Evolutionary conservation across 1,284 basidiomycete genomes (phyloP), one percentile per base, ranked within the genome.

Genomic region (Rhizoctonia solani): DNA sequence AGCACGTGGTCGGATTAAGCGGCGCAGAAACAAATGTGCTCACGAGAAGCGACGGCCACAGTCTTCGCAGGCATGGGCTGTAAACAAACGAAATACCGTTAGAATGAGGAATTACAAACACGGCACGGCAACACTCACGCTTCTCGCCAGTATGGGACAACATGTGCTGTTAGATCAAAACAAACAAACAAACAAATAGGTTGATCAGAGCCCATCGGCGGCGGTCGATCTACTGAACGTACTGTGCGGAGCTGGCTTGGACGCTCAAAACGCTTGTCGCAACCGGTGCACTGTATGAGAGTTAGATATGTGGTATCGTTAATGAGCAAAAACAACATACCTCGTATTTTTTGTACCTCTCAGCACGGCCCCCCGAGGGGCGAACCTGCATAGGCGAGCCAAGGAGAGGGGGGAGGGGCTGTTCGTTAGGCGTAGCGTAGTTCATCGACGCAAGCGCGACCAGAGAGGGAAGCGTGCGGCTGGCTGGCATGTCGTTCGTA

Each of bases 11-110:
- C 21, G 25, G 29, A 30, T 6, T 3, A 19, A n/a, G n/a, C n/a
- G n/a, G n/a, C 29, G 4, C 13, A 34, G 21, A 30, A 30, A 34
- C 44, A 59, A 30, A 5, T n/a, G 37, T 14, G 29, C 56, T 59
- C 56, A 59, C 56, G 56, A 59, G 56, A 59, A 59, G 56, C 56
- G 56, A 44, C 56, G 56, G n/a, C 56, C 56, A 44, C 56, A 59
- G 44, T 59, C 56, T 49, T 59, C 56, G 44, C 56, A 59, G 30
- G 56, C 56, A 25, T 59, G 56, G 27, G 56, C 56, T 59, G 44
- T 6, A 46, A 46, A 47, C 41, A 59, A 37, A 56, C 39, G 46
- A 44, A 27, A 56, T n/a, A 39, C 29, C 56, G 29, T 59, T 29
- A 59, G 56, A 59, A 46, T 42, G 27, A 23, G 27, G 56, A 14